phyloP scores from a whole-genome alignment of 2,329 filamentous ascomycete genomes.

The Ceratocystis papillata region DNA sequence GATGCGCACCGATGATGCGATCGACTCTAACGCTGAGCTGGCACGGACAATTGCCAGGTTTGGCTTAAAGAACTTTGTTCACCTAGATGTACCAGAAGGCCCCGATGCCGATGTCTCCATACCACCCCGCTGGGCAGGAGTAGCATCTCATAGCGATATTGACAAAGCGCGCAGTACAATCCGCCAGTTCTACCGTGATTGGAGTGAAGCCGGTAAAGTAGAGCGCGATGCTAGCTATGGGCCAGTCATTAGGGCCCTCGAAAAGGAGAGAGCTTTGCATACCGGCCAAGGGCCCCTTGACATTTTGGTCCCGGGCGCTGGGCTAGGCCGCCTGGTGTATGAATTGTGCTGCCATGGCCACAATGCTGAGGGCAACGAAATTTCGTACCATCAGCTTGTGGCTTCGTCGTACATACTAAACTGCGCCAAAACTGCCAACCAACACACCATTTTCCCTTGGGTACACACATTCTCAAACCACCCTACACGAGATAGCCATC shows the following conservation, averaged over 20 bases:
- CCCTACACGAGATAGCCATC: slow-evolving; percentile 58
- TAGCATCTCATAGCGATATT: slow-evolving; percentile 62
- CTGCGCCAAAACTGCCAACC: slow-evolving; percentile 45
- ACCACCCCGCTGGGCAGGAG: slow-evolving; percentile 55
- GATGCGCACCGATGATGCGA: slow-evolving; percentile 69
- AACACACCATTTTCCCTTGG: slow-evolving; percentile 75
- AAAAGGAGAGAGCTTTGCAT: slow-evolving; percentile 35
- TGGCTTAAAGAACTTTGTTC: slow-evolving; percentile 53
- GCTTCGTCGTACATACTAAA: slow-evolving; percentile 71
- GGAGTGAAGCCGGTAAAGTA: slow-evolving; percentile 63
- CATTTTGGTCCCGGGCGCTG: slow-evolving; percentile 81
- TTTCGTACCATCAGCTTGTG: slow-evolving; percentile 92
- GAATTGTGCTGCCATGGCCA: slow-evolving; percentile 69
- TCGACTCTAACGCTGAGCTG: slow-evolving; percentile 76
- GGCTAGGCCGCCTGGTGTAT: slow-evolving; percentile 77
- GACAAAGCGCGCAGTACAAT: slow-evolving; percentile 90
- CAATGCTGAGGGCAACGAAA: slow-evolving; percentile 78
- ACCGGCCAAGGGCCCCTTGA: slow-evolving; percentile 36
- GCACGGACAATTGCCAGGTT: slow-evolving; percentile 65
- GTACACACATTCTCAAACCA: slow-evolving; percentile 84
- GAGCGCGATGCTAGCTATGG: slow-evolving; percentile 72
- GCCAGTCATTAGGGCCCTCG: slow-evolving; percentile 58
- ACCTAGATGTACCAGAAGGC: slow-evolving; percentile 22
- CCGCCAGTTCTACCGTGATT: slow-evolving; percentile 89
- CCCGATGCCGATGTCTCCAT: slow-evolving; percentile 35